Base-by-base conservation (phyloP, 257 asterid species). In the Solanum phureja region DNA sequence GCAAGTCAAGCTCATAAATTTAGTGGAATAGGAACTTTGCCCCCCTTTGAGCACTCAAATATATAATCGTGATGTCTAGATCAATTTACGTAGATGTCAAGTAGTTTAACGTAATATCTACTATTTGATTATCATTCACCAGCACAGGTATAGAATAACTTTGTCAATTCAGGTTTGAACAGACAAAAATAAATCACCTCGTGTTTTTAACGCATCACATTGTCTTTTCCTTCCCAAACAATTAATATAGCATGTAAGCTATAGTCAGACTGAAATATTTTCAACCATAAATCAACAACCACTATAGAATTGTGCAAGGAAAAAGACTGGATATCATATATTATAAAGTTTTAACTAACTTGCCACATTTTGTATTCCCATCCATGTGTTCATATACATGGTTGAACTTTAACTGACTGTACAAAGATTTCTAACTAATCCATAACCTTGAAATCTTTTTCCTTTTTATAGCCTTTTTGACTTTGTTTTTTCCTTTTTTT, bases 141-240 rank as follows among this genome's bases (percentile, higher is more conserved):
- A n/a, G 7, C 3, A 10, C 0, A 64, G 0, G 0, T 24, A 2
- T 0, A 4, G 5, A 12, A 0, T 66, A 66, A 66, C 19, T 27
- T 27, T 0, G 1, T 66, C 11, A 0, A 13, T 69, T 0, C 3
- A 29, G 7, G 1, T 29, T 71, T 7, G n/a, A 3, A 71, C 6
- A 29, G 0, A 69, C 1, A 16, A 29, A 71, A 71, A 56, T 0
- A 19, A 58, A 19, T 58, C 27, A 19, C 66, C 0, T 2, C 4
- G 4, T 18, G 10, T 56, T 56, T 56, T 56, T 56, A 56, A 58
- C 27, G 27, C 27, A 19, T 58, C 27, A 58, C 27, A 58, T 58
- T 3, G 24, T 21, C 27, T 58, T 58, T 58, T 58, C 27, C 68
- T 0, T 60, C 11, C 27, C 68, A 60, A 1, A 60, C 3, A 21